Evolutionary conservation across 2,329 filamentous ascomycete species (phyloP).

Genomic region (Sordariomycetes sp.): DNA sequence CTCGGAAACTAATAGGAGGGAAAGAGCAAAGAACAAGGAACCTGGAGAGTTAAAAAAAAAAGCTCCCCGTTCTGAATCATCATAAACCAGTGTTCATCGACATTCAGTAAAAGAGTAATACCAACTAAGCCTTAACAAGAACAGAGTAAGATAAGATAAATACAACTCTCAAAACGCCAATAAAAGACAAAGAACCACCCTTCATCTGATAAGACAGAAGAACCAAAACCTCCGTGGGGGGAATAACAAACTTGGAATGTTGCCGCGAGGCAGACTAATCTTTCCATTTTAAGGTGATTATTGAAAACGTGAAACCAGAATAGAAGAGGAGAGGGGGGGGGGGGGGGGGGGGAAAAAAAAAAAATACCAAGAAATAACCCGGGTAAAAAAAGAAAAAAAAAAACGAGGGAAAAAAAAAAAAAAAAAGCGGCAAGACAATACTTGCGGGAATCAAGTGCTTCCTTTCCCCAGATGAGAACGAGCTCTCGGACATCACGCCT

Average conservation of each 20-base stretch:
- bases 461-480: neutral
- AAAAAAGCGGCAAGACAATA: neutral
- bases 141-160: neutral
- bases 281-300: constrained; percentile 16
- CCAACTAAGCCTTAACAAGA: neutral
- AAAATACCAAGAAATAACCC: neutral
- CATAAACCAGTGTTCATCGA: neutral
- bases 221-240: neutral
- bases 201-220: neutral
- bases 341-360: too few species aligned
- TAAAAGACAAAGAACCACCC: neutral
- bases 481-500: neutral
- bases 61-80: neutral
- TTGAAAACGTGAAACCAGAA: neutral
- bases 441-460: neutral
- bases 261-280: constrained; percentile 25
- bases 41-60: neutral
- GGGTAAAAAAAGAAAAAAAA: constrained; percentile 1
- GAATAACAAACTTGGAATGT: constrained; percentile 10
- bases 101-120: neutral
- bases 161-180: neutral
- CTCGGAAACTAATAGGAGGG: too few species aligned
- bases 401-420: neutral
- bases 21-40: neutral
- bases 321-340: neutral